These are phyloP conservation scores for Globisporangium carolinianum DNA, from an alignment of 352 stramenopile species.

Conservation along the genomic window DNA sequence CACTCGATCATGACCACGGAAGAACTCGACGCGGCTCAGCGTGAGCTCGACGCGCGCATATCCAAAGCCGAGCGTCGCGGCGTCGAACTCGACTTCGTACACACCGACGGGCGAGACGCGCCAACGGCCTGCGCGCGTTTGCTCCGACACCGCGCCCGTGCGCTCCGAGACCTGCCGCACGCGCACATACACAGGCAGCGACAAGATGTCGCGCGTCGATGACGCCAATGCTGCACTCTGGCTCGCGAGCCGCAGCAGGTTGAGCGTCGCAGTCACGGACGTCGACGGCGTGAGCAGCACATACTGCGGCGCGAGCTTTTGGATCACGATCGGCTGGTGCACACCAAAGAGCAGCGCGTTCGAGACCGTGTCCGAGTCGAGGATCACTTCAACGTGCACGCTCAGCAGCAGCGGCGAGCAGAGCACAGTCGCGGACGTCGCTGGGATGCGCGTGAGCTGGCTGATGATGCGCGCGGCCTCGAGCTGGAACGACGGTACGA, in stretches of 20 bases:
- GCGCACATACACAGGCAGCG: conserved; percentile 46
- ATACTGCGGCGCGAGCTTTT: conserved; percentile 45
- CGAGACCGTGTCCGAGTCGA: conserved; percentile 47
- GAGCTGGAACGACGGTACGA: conserved; percentile 40
- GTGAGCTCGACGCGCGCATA: conserved; percentile 38
- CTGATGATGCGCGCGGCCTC: conserved; percentile 29
- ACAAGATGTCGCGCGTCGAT: conserved; percentile 31
- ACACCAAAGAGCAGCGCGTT: conserved; percentile 41
- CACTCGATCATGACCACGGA: conserved; percentile 29
- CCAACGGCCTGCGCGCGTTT: conserved; percentile 44
- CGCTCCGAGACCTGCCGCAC: conserved; percentile 45
- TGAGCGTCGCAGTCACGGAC: conserved; percentile 35
- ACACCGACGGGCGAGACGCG: conserved; percentile 40
- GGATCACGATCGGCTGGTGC: conserved; percentile 43
- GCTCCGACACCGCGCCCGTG: conserved; percentile 41
- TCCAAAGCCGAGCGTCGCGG: conserved; percentile 47
- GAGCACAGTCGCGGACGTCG: conserved; percentile 31
- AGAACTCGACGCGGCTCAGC: conserved; percentile 47
- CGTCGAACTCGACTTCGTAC: conserved; percentile 60
- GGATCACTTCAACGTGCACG: conserved; percentile 47
- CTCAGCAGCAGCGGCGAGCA: conserved; percentile 43
- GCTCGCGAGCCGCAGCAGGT: conserved; percentile 43
- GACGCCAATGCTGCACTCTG: conserved; percentile 5
- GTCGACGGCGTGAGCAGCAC: conserved; percentile 47
- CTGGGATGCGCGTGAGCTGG: conserved; percentile 28